phyloP scores from a whole-genome alignment of 108 stramenopile species.

The Cyclotella cryptica region DNA sequence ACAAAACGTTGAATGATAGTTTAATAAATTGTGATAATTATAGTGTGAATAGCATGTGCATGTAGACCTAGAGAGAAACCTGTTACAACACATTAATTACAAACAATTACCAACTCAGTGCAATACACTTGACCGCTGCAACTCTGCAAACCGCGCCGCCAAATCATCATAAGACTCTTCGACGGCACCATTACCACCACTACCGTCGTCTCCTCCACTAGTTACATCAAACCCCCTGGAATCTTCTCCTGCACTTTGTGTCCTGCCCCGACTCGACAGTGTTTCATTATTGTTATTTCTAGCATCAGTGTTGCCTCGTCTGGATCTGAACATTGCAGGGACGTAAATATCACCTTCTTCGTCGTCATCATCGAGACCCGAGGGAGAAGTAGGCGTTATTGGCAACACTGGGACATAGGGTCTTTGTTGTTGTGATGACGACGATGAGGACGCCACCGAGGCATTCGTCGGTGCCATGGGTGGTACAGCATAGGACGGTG shows the following conservation, averaged over 20 bases:
- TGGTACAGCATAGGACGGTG: slow-evolving; percentile 6
- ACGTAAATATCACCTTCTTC: slow-evolving; percentile 72
- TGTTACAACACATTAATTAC: neutral
- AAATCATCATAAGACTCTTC: slow-evolving; percentile 68
- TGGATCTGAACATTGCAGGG: slow-evolving; percentile 22
- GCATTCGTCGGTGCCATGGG: neutral
- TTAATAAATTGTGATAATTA: too few relatives aligned
- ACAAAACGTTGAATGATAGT: too few relatives aligned
- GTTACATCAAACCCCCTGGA: slow-evolving; percentile 20
- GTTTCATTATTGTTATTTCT: slow-evolving; percentile 15
- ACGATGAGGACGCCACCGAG: too few relatives aligned
- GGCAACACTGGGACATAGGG: slow-evolving; percentile 23
- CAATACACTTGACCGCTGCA: slow-evolving; percentile 35
- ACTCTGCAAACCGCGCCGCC: slow-evolving; percentile 72
- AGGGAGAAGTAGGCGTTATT: neutral
- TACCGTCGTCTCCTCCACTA: slow-evolving; percentile 16
- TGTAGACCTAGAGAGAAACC: too few relatives aligned
- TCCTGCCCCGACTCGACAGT: slow-evolving; percentile 6
- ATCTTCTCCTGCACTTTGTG: slow-evolving; percentile 15
- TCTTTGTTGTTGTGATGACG: neutral
- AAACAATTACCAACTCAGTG: neutral
- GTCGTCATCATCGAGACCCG: slow-evolving; percentile 39
- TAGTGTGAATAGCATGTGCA: too few relatives aligned
- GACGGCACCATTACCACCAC: slow-evolving; percentile 27
- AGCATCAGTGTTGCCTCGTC: neutral